These are phyloP conservation scores for Lodderomyces elongisporus DNA, from an alignment of 1,139 yeast species.

Conservation along the genomic window DNA sequence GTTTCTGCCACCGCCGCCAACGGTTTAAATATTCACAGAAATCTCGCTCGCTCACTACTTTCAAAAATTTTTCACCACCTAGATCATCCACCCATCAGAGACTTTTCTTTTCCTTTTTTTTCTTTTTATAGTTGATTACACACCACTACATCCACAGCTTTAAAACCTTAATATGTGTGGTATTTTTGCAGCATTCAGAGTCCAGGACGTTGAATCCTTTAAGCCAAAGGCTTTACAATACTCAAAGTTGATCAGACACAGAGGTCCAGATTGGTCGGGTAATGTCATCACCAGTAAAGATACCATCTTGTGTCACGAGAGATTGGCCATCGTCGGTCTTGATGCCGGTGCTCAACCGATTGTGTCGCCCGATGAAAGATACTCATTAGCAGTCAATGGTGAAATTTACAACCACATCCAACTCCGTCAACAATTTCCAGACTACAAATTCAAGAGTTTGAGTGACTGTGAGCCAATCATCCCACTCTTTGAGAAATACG, in stretches of 20 bases:
- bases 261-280: constrained; percentile 99
- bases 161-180: no score
- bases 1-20: no score
- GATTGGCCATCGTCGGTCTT: constrained; percentile 92
- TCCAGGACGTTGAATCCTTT: constrained; percentile 73
- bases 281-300: constrained; percentile 63
- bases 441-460: constrained; percentile 76
- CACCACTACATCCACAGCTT: no score
- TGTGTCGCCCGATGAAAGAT: constrained; percentile 69
- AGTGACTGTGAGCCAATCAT: constrained; percentile 97
- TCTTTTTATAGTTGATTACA: no score
- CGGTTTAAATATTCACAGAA: no score
- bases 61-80: no score
- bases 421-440: constrained; percentile 67
- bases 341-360: constrained; percentile 99
- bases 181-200: constrained; percentile 87
- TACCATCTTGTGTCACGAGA: constrained; percentile 85
- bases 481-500: constrained; percentile 85
- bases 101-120: no score
- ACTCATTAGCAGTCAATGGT: constrained; percentile 85
- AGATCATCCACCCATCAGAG: no score
- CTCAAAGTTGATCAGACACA: constrained; percentile 90
- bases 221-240: constrained; percentile 85
- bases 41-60: no score
- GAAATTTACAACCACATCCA: constrained; percentile 96